Evolutionary conservation across 2,329 filamentous ascomycete genomes (phyloP), one percentile per base, ranked within the genome.

Genomic region (Microcyclospora tardicrescens): DNA sequence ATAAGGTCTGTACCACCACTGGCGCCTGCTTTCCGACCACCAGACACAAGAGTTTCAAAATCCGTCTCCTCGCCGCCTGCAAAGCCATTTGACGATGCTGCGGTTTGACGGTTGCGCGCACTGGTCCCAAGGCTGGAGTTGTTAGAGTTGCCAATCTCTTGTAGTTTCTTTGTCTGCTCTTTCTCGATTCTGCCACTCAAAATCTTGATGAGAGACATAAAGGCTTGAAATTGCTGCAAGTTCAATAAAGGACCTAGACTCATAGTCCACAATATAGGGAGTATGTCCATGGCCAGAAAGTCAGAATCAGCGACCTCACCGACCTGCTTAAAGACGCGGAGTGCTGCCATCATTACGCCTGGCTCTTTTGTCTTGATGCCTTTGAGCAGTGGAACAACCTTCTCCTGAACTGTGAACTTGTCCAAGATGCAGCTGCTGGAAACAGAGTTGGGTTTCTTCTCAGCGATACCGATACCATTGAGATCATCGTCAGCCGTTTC

Each of bases 381-480:
- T 54, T 84, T 86, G 43, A 98, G 71, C 4, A 96, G 65, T 0
- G 91, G 91, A 0, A 96, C 75, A 28, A 98, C 83, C 65, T 95
- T 96, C 58, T 98, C 91, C 59, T 98, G 91, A 65, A 98, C 89
- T 0, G 91, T 96, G 56, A 91, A 96, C 60, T 96, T 96, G 65
- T 98, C 91, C 19, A 98, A 67, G 2, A 89, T 87, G 2, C 78
- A 85, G 1, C 81, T 81, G 1, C 3, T 72, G 73, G 2, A 71
- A 65, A 55, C 79, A 5, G 43, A 42, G 2, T 38, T 37, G 11
- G 45, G 37, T 47, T 51, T 73, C 66, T 37, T 66, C 58, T 47
- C 45, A 5, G 50, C 15, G 12, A 72, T 61, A 32, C 55, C 56
- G 31, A 87, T 67, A 0, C 85, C 86, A 47, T 84, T 80, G 2